Percentiles rank a stretch among this genome's conserved stretches.
Evolutionary conservation across 345 rosid species (phyloP).

Genomic region (Brassica rapa): DNA sequence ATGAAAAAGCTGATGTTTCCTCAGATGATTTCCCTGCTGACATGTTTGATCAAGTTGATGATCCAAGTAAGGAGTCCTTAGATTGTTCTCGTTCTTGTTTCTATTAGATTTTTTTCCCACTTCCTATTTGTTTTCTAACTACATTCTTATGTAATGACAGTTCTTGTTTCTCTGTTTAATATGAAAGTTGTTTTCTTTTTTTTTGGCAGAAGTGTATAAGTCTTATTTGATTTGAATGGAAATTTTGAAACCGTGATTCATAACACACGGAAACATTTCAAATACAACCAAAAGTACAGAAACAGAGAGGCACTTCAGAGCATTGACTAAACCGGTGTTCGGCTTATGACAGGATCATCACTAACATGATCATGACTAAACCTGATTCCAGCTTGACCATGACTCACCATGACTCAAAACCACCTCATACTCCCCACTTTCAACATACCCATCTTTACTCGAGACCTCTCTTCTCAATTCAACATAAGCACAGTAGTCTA

Average conservation of each 20-base stretch:
- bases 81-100: background rate
- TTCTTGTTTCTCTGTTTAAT: conserved; percentile 7
- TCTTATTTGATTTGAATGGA: conserved; percentile 10
- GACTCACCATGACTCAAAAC: conserved; percentile 35
- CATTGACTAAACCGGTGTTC: conserved; percentile 28
- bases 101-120: conserved; percentile 1
- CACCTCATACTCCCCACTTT: conserved; percentile 59
- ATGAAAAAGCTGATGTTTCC: conserved; percentile 49
- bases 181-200: background rate
- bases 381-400: conserved; percentile 52
- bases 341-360: conserved; percentile 36
- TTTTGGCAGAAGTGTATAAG: background rate
- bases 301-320: conserved; percentile 16
- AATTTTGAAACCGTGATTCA: conserved; percentile 18
- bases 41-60: conserved; percentile 68
- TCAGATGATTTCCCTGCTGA: conserved; percentile 75
- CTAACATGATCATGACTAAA: conserved; percentile 29
- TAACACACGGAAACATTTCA: conserved; percentile 21
- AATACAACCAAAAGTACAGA: conserved; percentile 31
- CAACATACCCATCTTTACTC: conserved; percentile 31
- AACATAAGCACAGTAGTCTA: conserved; percentile 74
- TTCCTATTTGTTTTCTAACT: conserved; percentile 8
- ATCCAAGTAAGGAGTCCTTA: conserved; percentile 50
- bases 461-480: conserved; percentile 55
- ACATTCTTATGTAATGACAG: conserved; percentile 19